Percentiles rank a stretch among this genome's conserved stretches.
Evolutionary conservation across 1,284 basidiomycete genomes (phyloP).

Genomic region (Xerocomus nothofagi): DNA sequence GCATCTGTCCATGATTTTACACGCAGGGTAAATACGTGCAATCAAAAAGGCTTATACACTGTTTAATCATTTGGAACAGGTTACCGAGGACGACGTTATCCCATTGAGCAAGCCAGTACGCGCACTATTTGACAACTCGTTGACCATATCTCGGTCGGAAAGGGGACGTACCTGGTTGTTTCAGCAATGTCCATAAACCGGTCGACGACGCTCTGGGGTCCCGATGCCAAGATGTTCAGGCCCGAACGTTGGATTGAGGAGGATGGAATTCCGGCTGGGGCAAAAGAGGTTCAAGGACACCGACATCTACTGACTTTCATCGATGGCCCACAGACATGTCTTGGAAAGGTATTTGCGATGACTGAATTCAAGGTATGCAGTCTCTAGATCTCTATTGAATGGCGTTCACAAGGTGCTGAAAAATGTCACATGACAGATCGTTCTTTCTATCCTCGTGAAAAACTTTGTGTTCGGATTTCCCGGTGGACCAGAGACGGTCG

Average conservation of each 20-base stretch:
- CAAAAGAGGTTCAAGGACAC: constrained; percentile 28
- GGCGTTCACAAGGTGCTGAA: not conserved
- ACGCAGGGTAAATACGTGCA: constrained; percentile 37
- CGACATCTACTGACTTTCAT: constrained; percentile 32
- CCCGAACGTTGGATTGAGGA: constrained; percentile 43
- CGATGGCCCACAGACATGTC: constrained; percentile 34
- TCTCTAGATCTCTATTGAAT: no score
- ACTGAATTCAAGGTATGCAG: constrained; percentile 33
- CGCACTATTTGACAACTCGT: constrained; percentile 39
- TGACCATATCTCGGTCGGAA: constrained; percentile 43
- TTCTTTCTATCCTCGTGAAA: constrained; percentile 46
- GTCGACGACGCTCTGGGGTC: constrained; percentile 49
- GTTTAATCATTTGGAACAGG: constrained; percentile 30
- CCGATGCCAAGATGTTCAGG: constrained; percentile 39
- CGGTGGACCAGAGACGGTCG: constrained; percentile 41
- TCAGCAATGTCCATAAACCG: constrained; percentile 47
- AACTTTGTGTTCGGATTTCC: constrained; percentile 48
- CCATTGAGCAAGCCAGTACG: constrained; percentile 47
- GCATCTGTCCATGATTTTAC: constrained; percentile 36
- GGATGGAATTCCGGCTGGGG: constrained; percentile 20
- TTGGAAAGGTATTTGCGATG: constrained; percentile 34
- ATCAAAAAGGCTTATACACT: not conserved
- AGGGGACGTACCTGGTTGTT: constrained; percentile 44
- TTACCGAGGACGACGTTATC: constrained; percentile 51
- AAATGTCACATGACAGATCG: constrained; percentile 35